Base-by-base conservation (phyloP, 179 eudicot genomes). In the Drosera spatulata region DNA sequence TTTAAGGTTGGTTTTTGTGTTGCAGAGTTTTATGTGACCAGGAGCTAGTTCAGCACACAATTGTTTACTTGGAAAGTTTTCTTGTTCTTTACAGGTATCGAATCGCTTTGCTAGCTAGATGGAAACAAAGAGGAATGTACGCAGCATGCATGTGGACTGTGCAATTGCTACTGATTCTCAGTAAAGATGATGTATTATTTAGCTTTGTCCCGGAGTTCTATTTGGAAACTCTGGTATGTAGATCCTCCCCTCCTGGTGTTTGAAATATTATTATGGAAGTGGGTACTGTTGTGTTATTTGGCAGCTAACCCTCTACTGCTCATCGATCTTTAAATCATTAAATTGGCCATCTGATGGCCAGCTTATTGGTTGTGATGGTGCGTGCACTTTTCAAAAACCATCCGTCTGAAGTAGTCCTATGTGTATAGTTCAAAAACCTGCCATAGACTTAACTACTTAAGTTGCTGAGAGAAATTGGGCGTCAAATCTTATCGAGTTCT, bases 41-140 rank as follows among this genome's bases (percentile, higher is more conserved):
- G 33, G 33, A 22, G 33, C 33, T 22, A 22, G 33, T 22, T 22
- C 33, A 22, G 33, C 33, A 22, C 33, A 22, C 33, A 22, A 22
- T 22, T 22, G 1, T 22, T 22, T 22, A 2, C 48, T 58, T 58
- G 52, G 60, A 41, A 47, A 22, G 1, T 15, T 58, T n/a, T 54
- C 3, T 39, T 65, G 12, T 74, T 61, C 38, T 55, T 64, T 50
- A 59, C 66, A 91, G 98, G 98, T 91, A 82, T 50, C 96, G 96
- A 10, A 68, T 88, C 55, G 79, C 91, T 69, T 76, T 91, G 66
- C 77, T 82, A 57, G 79, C 96, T 39, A 85, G 79, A 58, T 88
- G 98, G 98, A 91, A 91, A 77, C 96, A 88, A 72, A 79, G 96
- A 73, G 98, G 96, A 64, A 88, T 91, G 86, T 91, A 83, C 79